A percentile compares a stretch with the other conserved stretches of the same genome.
These are phyloP conservation scores for Gossypium ekmanianum DNA, from an alignment of 345 rosid genomes.

Conservation along the genomic window DNA sequence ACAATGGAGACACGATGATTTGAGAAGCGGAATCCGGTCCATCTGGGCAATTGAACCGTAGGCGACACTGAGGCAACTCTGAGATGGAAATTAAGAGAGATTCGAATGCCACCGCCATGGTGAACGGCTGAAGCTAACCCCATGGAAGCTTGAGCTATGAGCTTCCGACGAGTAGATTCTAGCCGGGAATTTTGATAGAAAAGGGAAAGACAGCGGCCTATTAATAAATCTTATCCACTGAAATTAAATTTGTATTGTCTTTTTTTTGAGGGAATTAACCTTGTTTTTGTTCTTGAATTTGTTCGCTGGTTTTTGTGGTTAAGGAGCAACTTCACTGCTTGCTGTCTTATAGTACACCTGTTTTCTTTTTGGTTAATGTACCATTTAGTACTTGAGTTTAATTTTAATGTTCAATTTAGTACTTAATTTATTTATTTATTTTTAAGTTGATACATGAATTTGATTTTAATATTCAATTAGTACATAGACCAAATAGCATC, in stretches of 20 bases:
- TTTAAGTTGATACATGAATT: no score
- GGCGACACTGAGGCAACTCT: conserved; percentile 30
- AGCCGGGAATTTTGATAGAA: not conserved
- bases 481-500: no score
- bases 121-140: conserved; percentile 65
- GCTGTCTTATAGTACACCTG: not conserved
- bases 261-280: no score
- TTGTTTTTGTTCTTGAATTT: not conserved
- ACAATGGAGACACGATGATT: conserved; percentile 23
- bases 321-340: not conserved
- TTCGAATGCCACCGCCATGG: conserved; percentile 40
- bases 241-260: not conserved
- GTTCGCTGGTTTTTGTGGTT: not conserved
- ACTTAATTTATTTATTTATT: no score
- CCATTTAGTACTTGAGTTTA: not conserved
- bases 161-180: not conserved
- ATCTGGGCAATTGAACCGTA: conserved; percentile 30
- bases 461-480: no score
- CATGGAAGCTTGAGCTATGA: conserved; percentile 29
- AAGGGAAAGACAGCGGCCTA: not conserved
- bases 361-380: not conserved
- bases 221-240: conserved; percentile 1
- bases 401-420: no score
- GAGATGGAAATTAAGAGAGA: conserved; percentile 41
- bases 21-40: conserved; percentile 33